Evolutionary conservation across 1,284 basidiomycete genomes (phyloP), one percentile per base, ranked within the genome.

Genomic region (Trichosporon sp.): DNA sequence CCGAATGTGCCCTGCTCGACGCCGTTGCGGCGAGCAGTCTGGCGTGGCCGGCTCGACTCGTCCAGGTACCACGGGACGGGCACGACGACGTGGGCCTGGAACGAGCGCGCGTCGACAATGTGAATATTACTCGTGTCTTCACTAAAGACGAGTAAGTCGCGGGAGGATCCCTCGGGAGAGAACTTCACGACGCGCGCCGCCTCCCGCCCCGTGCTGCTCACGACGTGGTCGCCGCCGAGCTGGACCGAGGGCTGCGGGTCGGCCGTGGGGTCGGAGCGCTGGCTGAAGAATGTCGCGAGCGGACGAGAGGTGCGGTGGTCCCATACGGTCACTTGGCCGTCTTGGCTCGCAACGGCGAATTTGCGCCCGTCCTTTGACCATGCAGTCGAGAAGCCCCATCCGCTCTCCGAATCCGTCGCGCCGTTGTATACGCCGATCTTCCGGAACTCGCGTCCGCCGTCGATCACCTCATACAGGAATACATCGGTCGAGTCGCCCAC

Each of bases 321-420:
- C 83, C 83, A 84, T 1, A 84, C 82, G 7, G 83, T 84, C 32
- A 84, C 82, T 67, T 84, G 82, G 2, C 83, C 83, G 70, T 84
- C 82, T 76, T 84, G 83, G 72, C 78, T 80, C 5, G 83, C 83
- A 5, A 84, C 83, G 12, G 82, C 83, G 70, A 84, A 84, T 67
- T 83, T 83, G 32, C 83, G 77, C 4, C 83, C 83, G 69, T 84
- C 83, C 67, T 81, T 81, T 70, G 78, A 80, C 83, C 83, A 84
- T 19, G 80, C 73, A 1, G 82, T 83, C 3, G 80, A 81, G 72
- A 84, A 84, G 3, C 80, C 81, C 46, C 48, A 67, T 32, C 59
- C 59, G 31, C 31, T 35, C 59, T 63, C 59, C 12, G 79, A 78
- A 70, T 84, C 83, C 6, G 80, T 82, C 0, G 81, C 82, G 78